phyloP scores from a whole-genome alignment of 495 filamentous ascomycete genomes.

The Corynascus novoguineensis region DNA sequence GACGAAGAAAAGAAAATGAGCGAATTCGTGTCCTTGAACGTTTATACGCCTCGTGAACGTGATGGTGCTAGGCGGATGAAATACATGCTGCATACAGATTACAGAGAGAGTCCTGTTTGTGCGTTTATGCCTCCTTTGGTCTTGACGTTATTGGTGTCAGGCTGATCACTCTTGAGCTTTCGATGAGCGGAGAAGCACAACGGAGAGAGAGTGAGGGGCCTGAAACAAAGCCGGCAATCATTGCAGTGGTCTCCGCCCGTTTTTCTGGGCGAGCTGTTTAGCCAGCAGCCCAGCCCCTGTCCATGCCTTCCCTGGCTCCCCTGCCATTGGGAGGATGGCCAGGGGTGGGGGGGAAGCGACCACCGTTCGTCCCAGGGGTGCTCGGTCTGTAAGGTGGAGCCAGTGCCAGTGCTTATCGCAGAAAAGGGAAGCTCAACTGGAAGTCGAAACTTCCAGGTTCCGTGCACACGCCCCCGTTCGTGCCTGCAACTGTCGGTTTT shows the following conservation, averaged over 20 bases:
- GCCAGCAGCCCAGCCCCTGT: constrained; percentile 13
- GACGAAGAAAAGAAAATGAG: constrained; percentile 6
- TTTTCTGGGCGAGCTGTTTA: constrained; percentile 4
- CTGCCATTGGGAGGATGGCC: constrained; percentile 13
- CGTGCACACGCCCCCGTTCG: background rate
- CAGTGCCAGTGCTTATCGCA: background rate
- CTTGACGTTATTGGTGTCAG: too few species aligned
- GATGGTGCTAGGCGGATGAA: too few species aligned
- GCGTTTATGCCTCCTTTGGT: too few species aligned
- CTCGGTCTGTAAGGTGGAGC: background rate
- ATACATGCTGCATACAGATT: too few species aligned
- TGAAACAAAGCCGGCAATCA: background rate
- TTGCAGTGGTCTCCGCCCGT: constrained; percentile 1
- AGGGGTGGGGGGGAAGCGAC: background rate
- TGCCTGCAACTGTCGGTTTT: background rate
- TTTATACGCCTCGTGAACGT: background rate
- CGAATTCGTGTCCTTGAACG: too few species aligned
- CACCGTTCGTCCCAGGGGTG: background rate
- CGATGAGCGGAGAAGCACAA: constrained; percentile 1
- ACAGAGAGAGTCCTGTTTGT: too few species aligned
- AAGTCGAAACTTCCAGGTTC: background rate
- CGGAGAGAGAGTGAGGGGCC: background rate
- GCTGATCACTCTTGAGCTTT: too few species aligned
- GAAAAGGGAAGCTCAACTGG: background rate
- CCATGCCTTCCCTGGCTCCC: background rate